Percentiles rank a stretch among this genome's conserved stretches.
phyloP scores from a whole-genome alignment of 2,329 filamentous ascomycete genomes.

The Fusarium sp. region DNA sequence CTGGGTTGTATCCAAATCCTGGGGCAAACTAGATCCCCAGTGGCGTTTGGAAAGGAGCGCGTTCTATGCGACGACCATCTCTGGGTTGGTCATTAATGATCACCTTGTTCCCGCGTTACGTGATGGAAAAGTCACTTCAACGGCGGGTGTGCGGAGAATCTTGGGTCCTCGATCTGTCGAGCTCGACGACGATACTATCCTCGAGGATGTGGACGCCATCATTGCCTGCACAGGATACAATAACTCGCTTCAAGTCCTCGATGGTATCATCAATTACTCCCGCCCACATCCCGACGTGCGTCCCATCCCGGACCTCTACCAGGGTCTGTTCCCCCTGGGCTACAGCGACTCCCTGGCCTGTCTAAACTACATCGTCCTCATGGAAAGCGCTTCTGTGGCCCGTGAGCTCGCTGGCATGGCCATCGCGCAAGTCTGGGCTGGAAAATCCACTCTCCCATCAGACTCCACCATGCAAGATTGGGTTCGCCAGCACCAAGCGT shows the following conservation, averaged over 20 bases:
- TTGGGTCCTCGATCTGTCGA: conserved; percentile 32
- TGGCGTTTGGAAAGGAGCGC: conserved; percentile 27
- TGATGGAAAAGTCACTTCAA: conserved; percentile 18
- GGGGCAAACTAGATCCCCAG: conserved; percentile 30
- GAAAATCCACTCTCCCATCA: conserved; percentile 50
- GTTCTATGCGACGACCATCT: conserved; percentile 27
- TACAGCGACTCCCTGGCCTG: conserved; percentile 56
- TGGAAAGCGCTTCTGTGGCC: conserved; percentile 48
- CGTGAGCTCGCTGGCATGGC: conserved; percentile 55
- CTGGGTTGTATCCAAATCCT: conserved; percentile 15
- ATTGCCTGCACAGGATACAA: conserved; percentile 50
- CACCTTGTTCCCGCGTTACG: conserved; percentile 31
- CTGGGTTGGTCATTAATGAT: conserved; percentile 31
- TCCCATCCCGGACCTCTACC: conserved; percentile 51
- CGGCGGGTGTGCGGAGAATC: conserved; percentile 17
- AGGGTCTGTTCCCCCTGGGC: conserved; percentile 55
- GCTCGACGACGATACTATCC: conserved; percentile 42
- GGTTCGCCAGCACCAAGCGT: conserved; percentile 15
- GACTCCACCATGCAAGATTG: conserved; percentile 48
- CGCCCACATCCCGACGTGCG: conserved; percentile 21
- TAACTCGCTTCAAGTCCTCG: conserved; percentile 39
- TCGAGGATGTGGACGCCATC: conserved; percentile 44
- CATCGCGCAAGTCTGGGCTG: conserved; percentile 56
- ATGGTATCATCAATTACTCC: conserved; percentile 10
- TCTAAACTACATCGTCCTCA: conserved; percentile 49